Evolutionary conservation across 148 eudicot species (phyloP).

Genomic region (Fallopia convolvulus): DNA sequence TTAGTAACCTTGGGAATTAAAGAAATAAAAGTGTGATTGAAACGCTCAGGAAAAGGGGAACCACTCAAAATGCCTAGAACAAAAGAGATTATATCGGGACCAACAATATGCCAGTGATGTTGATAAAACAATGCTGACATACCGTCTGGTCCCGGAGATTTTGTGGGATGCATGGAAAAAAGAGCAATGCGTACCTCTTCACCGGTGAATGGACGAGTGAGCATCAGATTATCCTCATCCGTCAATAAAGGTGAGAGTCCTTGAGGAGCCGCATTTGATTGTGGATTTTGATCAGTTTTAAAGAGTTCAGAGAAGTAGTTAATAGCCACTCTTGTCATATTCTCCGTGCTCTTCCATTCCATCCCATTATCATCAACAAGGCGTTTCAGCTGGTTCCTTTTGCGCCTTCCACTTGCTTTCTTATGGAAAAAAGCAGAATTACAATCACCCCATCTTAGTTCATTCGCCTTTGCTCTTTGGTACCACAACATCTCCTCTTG

Average conservation of each 20-base stretch:
- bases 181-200: neutral
- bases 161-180: neutral
- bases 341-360: neutral
- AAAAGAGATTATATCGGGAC: neutral
- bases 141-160: conserved; percentile 4
- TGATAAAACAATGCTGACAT: neutral
- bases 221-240: neutral
- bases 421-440: neutral
- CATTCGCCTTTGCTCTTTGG: too few species aligned
- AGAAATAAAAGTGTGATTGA: neutral
- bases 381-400: neutral
- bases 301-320: neutral
- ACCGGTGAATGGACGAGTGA: neutral
- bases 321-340: neutral
- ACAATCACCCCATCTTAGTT: neutral
- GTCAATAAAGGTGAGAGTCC: neutral
- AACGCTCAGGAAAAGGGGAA: neutral
- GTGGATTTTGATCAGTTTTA: neutral
- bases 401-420: neutral
- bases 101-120: neutral
- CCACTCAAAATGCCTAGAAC: neutral
- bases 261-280: neutral
- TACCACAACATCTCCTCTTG: neutral
- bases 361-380: neutral
- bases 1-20: neutral